A percentile compares a stretch with the other conserved stretches of the same genome.
Evolutionary conservation across 208 protist species (phyloP).

Genomic region (Leishmania mexicana): DNA sequence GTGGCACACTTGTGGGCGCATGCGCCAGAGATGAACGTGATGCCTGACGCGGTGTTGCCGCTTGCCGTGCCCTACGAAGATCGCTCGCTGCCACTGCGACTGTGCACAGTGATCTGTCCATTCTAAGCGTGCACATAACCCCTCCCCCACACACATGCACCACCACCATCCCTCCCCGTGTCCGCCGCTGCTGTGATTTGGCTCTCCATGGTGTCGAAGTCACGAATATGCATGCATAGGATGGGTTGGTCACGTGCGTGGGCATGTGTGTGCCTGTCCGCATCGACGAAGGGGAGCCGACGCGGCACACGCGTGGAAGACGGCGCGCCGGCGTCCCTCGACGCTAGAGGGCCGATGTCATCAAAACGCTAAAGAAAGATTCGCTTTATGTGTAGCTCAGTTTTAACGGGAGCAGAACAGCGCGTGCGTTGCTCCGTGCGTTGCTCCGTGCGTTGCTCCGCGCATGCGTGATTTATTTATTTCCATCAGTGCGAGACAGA

Average conservation of each 20-base stretch:
- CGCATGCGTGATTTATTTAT: neutral
- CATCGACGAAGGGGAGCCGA: neutral
- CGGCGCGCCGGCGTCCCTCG: no score
- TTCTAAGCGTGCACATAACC: conserved; percentile 27
- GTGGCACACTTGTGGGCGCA: neutral
- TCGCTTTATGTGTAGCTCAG: no score
- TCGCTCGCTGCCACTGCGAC: conserved; percentile 50
- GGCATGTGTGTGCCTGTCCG: neutral
- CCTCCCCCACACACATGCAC: neutral
- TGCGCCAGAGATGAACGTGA: conserved; percentile 16
- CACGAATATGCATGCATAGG: neutral
- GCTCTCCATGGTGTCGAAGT: neutral
- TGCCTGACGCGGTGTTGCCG: conserved; percentile 55
- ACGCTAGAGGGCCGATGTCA: no score
- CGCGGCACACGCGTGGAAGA: no score
- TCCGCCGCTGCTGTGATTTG: neutral
- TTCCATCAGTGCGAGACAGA: no score
- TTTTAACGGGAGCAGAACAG: no score
- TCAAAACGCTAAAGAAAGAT: no score
- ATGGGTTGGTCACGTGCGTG: neutral
- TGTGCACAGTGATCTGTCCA: conserved; percentile 48
- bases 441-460: no score
- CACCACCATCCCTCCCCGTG: neutral
- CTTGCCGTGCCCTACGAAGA: conserved; percentile 55
- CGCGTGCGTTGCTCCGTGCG: no score